Evolutionary conservation across 768 basidiomycete species (phyloP).

Genomic region (Hortiboletus flavorubellus): DNA sequence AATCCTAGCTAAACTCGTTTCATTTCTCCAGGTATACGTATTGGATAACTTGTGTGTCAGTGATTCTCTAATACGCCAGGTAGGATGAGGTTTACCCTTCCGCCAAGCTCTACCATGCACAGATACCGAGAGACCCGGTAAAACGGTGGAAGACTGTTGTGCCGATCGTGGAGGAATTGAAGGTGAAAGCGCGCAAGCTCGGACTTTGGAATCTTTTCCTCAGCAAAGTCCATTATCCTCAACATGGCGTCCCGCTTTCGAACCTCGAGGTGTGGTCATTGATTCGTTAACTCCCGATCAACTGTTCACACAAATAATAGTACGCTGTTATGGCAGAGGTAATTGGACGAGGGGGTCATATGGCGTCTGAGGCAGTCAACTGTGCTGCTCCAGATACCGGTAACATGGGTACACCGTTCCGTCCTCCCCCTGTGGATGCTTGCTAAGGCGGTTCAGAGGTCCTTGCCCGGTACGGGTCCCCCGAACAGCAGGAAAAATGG

Average conservation of each 20-base stretch:
- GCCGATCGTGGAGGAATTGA: slow-evolving; percentile 78
- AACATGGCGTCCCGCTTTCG: slow-evolving; percentile 82
- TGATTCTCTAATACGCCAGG: not conserved
- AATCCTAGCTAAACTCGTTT: slow-evolving; percentile 75
- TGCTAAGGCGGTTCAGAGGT: slow-evolving; percentile 63
- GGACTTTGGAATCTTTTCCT: slow-evolving; percentile 98
- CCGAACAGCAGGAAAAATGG: slow-evolving; percentile 90
- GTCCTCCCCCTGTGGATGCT: not conserved
- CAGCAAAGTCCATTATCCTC: slow-evolving; percentile 90
- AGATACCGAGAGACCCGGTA: slow-evolving; percentile 71
- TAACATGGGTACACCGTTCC: slow-evolving; percentile 73
- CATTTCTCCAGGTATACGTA: slow-evolving; percentile 71
- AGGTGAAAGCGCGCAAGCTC: slow-evolving; percentile 78
- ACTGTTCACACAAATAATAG: slow-evolving; percentile 36
- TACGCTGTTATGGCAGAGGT: slow-evolving; percentile 98
- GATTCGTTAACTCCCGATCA: not conserved
- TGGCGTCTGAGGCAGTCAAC: slow-evolving; percentile 86
- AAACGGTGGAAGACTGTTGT: slow-evolving; percentile 84
- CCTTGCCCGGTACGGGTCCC: slow-evolving; percentile 88
- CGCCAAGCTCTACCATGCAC: slow-evolving; percentile 69
- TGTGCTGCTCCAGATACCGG: slow-evolving; percentile 97
- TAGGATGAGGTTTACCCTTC: slow-evolving; percentile 91
- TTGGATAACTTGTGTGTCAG: not conserved
- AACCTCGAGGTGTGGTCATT: slow-evolving; percentile 76
- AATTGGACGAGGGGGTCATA: slow-evolving; percentile 76